Conservation (phyloP, 2,329 filamentous ascomycete species). For the Fusarium nematophilum region DNA sequence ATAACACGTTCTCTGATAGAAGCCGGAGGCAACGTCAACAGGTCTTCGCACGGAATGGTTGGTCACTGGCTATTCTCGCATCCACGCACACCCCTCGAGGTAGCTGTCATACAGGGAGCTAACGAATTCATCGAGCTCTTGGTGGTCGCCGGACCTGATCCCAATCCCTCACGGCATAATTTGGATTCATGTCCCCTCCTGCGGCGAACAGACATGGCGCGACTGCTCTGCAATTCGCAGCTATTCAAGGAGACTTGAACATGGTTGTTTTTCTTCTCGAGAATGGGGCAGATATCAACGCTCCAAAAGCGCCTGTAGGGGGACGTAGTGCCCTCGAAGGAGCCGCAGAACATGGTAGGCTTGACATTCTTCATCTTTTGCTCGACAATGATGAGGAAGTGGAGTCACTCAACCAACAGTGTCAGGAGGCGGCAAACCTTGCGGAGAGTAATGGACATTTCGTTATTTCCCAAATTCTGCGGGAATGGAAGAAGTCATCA, state of each 20-base stretch:
- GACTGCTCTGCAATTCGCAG: not conserved
- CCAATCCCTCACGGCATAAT: not conserved
- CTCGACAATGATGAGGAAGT: constrained; percentile 20
- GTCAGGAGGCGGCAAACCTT: not conserved
- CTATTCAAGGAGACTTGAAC: not conserved
- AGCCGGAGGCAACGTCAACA: too few relatives aligned
- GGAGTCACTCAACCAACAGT: not conserved
- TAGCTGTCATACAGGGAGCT: not conserved
- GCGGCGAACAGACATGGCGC: fast-evolving
- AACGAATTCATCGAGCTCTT: not conserved
- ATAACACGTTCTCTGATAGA: too few relatives aligned
- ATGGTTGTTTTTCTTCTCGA: constrained; percentile 4
- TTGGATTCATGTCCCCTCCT: too few relatives aligned
- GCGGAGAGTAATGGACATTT: not conserved
- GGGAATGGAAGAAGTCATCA: not conserved
- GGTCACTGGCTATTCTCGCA: too few relatives aligned
- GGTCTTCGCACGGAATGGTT: too few relatives aligned
- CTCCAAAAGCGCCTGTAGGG: not conserved
- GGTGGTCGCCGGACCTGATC: not conserved
- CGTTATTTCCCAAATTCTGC: not conserved
- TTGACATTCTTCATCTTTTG: constrained; percentile 22
- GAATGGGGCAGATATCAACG: constrained; percentile 15
- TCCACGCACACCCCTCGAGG: not conserved
- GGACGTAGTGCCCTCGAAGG: constrained; percentile 21
- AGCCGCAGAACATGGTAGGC: constrained; percentile 14